Percentiles rank a stretch among this genome's conserved stretches.
Evolutionary conservation across 306 rosid species (phyloP).

Genomic region (Vigna nakashimae): DNA sequence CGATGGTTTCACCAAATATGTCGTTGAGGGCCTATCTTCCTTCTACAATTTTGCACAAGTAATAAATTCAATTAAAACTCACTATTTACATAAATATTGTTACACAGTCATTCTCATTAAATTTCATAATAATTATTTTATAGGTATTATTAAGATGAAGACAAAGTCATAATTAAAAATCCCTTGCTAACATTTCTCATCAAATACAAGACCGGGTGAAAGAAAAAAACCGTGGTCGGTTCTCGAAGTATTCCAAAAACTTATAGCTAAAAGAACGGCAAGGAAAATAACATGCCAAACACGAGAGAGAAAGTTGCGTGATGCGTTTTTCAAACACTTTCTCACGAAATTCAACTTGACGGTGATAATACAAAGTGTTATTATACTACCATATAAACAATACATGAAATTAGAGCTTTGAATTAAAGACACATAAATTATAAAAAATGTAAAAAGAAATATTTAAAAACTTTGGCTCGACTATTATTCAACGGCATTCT

Average conservation of each 20-base stretch:
- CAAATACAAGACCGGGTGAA: neutral
- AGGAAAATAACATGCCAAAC: constrained; percentile 15
- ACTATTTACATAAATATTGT: neutral
- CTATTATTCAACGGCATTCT: neutral
- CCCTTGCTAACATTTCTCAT: too few relatives aligned
- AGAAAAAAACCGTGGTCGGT: neutral
- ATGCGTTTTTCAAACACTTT: neutral
- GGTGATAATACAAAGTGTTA: too few relatives aligned
- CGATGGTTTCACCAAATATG: too few relatives aligned
- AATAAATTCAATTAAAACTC: neutral
- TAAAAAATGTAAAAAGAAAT: too few relatives aligned
- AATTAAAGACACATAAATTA: too few relatives aligned
- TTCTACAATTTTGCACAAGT: too few relatives aligned
- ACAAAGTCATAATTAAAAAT: neutral
- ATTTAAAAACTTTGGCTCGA: neutral
- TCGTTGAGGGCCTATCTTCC: too few relatives aligned
- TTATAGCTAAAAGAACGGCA: neutral
- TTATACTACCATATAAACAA: too few relatives aligned
- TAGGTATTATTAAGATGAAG: neutral
- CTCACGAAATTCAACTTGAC: neutral
- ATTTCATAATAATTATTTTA: neutral
- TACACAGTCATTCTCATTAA: neutral
- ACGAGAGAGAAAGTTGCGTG: neutral
- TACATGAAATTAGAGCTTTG: too few relatives aligned
- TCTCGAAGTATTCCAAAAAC: neutral